phyloP scores from a whole-genome alignment of 73 alveolate species.

The Tetrahymena thermophila region DNA sequence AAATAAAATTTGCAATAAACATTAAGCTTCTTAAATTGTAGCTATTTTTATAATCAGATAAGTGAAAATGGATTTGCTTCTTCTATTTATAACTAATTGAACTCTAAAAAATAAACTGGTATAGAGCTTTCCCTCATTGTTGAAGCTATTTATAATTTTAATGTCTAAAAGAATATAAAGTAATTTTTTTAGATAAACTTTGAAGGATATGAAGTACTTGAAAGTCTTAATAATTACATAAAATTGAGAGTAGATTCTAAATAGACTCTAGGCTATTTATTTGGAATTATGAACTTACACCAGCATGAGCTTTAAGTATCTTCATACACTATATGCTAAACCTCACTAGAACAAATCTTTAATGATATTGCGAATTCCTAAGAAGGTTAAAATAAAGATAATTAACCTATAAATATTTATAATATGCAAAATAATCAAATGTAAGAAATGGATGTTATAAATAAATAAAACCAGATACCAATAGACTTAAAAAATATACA shows the following conservation, averaged over 20 bases:
- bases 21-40: neutral
- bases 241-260: conserved; percentile 16
- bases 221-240: conserved; percentile 28
- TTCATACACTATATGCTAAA: conserved; percentile 47
- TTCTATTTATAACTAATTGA: conserved; percentile 28
- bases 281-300: conserved; percentile 27
- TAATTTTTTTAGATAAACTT: conserved; percentile 1
- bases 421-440: neutral
- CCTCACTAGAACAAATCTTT: conserved; percentile 48
- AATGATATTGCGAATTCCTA: conserved; percentile 24
- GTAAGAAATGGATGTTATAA: neutral
- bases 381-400: neutral
- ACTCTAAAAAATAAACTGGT: conserved; percentile 19
- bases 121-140: conserved; percentile 35
- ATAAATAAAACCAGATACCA: too few relatives aligned
- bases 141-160: conserved; percentile 47
- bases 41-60: conserved; percentile 1
- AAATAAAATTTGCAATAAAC: neutral
- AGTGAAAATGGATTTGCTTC: conserved; percentile 28
- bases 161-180: neutral
- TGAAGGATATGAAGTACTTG: conserved; percentile 33
- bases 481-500: too few relatives aligned
- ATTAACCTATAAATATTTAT: neutral
- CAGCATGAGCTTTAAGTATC: conserved; percentile 50
- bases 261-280: conserved; percentile 29